Base-by-base conservation (phyloP, 2,329 filamentous ascomycete genomes). In the Clonostachys rosea region DNA sequence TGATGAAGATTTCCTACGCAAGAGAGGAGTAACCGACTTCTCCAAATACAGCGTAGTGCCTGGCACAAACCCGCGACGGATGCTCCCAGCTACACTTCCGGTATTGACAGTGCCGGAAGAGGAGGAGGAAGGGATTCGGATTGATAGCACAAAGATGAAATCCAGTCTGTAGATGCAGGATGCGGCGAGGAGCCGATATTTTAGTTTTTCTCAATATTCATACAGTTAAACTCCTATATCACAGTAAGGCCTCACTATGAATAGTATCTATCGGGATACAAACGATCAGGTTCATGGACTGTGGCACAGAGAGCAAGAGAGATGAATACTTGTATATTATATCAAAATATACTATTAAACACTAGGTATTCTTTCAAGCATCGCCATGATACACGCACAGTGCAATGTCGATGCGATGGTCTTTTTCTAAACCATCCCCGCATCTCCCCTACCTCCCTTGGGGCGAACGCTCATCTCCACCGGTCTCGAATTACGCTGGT, bases 1-100 rank as follows among this genome's bases (percentile, higher is more conserved):
- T 2, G 90, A 95, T 57, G 89, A 95, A 61, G 89, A 95, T 59
- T 94, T 91, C 54, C 70, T 95, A 33, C 73, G 86, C 16, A 71
- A 77, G 7, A 73, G 68, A 17, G 83, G 84, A 2, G 71, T 91
- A 5, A 73, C 66, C 0, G 87, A 95, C 60, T 94, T 95, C 56
- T 75, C 75, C 1, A 78, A 81, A 56, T 95, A 95, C 61, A 79
- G 75, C 34, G 63, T 92, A n/a, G 73, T 91, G 1, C 69, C 77
- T 0, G 86, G 86, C 1, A 56, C 77, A 0, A 67, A 48, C 1
- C 89, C 89, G 0, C 69, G 89, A 48, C 72, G 89, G 17, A 95
- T 95, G 52, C 91, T 95, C 87, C 90, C 90, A 0, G 69, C 62
- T 0, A 62, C 72, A 48, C 71, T 94, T 50, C 89, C 89, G 0